phyloP scores from a whole-genome alignment of 441 rosid species.

The Macaranga tanarius region DNA sequence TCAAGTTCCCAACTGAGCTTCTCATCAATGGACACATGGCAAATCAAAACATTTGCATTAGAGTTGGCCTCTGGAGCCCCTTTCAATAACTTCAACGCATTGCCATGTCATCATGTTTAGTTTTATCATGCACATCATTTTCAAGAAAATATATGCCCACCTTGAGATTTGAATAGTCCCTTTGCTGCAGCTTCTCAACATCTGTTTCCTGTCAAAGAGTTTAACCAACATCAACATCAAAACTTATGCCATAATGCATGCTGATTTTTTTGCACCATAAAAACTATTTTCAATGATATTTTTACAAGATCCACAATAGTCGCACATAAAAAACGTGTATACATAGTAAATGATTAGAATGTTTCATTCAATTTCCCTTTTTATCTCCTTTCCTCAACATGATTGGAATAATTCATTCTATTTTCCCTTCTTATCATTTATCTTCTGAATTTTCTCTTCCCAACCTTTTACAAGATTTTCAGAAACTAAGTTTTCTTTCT shows the following conservation, averaged over 20 bases:
- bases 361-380: background rate
- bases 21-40: background rate
- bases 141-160: constrained; percentile 31
- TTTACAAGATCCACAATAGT: background rate
- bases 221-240: constrained; percentile 19
- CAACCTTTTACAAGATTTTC: background rate
- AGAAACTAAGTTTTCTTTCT: background rate
- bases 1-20: background rate
- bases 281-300: background rate
- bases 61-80: background rate
- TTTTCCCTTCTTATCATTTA: background rate
- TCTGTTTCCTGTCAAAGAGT: constrained; percentile 69
- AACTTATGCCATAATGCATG: background rate
- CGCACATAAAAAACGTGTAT: background rate
- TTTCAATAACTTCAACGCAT: background rate
- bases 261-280: background rate
- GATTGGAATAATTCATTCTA: background rate
- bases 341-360: background rate
- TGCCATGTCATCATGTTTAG: background rate
- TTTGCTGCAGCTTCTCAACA: constrained; percentile 84
- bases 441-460: background rate
- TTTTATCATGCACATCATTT: background rate
- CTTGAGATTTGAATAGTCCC: constrained; percentile 83
- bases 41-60: constrained; percentile 9
- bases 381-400: too few relatives aligned